phyloP scores from a whole-genome alignment of 129 eudicot species.

The Tagetes erecta region DNA sequence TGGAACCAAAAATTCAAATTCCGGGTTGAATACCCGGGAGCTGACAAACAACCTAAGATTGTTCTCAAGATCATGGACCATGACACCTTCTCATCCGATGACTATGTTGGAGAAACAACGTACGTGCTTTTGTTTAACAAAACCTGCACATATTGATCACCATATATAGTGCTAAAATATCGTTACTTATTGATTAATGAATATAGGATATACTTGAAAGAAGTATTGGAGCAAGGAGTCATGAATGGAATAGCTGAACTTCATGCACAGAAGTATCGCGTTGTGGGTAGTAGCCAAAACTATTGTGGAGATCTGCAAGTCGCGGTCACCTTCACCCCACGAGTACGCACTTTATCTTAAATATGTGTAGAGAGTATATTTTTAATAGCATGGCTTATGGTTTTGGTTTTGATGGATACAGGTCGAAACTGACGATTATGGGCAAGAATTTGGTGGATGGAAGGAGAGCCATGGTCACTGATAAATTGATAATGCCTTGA shows the following conservation, averaged over 20 bases:
- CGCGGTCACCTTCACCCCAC: constrained; percentile 59
- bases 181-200: background rate
- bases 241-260: constrained; percentile 60
- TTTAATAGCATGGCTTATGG: background rate
- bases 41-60: constrained; percentile 54
- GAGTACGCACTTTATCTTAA: constrained; percentile 31
- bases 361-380: background rate
- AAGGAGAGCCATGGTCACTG: constrained; percentile 34
- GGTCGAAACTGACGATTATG: constrained; percentile 37
- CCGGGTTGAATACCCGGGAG: constrained; percentile 62
- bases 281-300: constrained; percentile 39
- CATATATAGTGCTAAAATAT: background rate
- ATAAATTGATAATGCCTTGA: constrained; percentile 22
- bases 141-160: background rate
- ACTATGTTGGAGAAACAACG: constrained; percentile 67
- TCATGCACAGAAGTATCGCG: constrained; percentile 52
- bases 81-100: constrained; percentile 72
- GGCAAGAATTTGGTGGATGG: constrained; percentile 58
- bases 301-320: constrained; percentile 70
- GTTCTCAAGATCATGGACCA: constrained; percentile 61
- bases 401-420: constrained; percentile 15
- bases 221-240: constrained; percentile 55
- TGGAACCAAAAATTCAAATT: constrained; percentile 71
- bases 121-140: constrained; percentile 28
- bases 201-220: constrained; percentile 66